A percentile compares a stretch with the other conserved stretches of the same genome.
These are phyloP conservation scores for Pichia deserticola DNA, from an alignment of 805 yeast species.

Conservation along the genomic window DNA sequence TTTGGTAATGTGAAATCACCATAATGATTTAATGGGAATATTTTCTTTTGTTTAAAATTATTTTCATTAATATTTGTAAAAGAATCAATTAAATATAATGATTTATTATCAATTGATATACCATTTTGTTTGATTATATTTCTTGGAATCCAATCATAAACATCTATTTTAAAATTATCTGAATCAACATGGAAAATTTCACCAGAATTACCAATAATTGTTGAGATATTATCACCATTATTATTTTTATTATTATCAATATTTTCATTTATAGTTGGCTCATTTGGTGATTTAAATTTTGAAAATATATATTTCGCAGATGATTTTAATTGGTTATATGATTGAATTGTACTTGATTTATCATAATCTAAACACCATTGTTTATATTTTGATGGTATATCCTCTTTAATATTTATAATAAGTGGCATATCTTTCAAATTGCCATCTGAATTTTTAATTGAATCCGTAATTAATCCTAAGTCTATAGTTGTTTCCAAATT, in stretches of 20 bases:
- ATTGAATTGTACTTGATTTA: background rate
- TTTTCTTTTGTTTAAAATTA: background rate
- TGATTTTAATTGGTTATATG: slow-evolving; percentile 1
- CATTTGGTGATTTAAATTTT: slow-evolving; percentile 4
- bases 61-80: background rate
- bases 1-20: too few species aligned
- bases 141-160: slow-evolving; percentile 35
- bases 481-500: background rate
- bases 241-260: background rate
- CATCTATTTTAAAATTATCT: slow-evolving; percentile 21
- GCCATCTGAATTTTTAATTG: background rate
- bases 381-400: background rate
- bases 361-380: slow-evolving; percentile 1
- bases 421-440: background rate
- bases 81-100: background rate
- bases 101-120: background rate
- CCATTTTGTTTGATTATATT: too few species aligned
- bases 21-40: background rate
- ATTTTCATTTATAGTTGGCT: background rate
- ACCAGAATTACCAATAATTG: slow-evolving; percentile 15
- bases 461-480: background rate
- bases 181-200: slow-evolving; percentile 28
- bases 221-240: too few species aligned
- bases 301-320: slow-evolving; percentile 3
- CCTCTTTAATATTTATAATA: background rate